Evolutionary conservation across 495 filamentous ascomycete genomes (phyloP).

Genomic region (Penicillium antarcticum): DNA sequence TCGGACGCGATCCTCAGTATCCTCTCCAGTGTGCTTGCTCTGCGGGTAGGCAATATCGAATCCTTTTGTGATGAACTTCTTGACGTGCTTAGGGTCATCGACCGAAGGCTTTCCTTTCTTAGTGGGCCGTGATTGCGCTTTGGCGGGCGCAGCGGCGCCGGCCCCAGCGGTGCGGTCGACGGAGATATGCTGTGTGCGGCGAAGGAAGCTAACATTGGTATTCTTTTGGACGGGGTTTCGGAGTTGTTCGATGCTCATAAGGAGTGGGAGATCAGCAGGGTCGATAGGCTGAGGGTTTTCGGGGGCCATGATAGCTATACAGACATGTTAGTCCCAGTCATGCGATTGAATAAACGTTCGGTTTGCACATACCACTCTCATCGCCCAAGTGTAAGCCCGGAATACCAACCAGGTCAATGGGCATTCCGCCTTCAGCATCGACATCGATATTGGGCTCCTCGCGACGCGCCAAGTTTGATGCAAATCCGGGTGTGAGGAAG

Average conservation of each 20-base stretch:
- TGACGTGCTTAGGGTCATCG: constrained; percentile 80
- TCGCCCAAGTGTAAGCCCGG: constrained; percentile 93
- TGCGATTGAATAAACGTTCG: not conserved
- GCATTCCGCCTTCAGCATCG: constrained; percentile 97
- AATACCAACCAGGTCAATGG: constrained; percentile 89
- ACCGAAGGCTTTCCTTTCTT: constrained; percentile 46
- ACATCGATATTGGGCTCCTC: constrained; percentile 95
- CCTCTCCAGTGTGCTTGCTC: constrained; percentile 55
- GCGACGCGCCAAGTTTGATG: constrained; percentile 79
- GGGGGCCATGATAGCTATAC: constrained; percentile 74
- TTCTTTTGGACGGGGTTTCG: constrained; percentile 73
- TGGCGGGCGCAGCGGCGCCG: constrained; percentile 30
- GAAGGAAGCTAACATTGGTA: constrained; percentile 83
- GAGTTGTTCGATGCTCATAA: constrained; percentile 74
- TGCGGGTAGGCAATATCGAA: constrained; percentile 78
- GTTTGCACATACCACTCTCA: constrained; percentile 73
- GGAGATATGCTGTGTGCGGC: constrained; percentile 94
- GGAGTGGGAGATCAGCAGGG: constrained; percentile 74
- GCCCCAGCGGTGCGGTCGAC: constrained; percentile 51
- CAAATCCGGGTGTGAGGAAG: constrained; percentile 84
- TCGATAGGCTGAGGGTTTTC: constrained; percentile 67
- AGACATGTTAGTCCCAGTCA: constrained; percentile 6
- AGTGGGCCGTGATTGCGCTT: constrained; percentile 38
- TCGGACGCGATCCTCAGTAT: constrained; percentile 47
- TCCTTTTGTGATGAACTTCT: constrained; percentile 75